Conservation (phyloP, 306 rosid species). For the Cyclanthera cordifolia region DNA sequence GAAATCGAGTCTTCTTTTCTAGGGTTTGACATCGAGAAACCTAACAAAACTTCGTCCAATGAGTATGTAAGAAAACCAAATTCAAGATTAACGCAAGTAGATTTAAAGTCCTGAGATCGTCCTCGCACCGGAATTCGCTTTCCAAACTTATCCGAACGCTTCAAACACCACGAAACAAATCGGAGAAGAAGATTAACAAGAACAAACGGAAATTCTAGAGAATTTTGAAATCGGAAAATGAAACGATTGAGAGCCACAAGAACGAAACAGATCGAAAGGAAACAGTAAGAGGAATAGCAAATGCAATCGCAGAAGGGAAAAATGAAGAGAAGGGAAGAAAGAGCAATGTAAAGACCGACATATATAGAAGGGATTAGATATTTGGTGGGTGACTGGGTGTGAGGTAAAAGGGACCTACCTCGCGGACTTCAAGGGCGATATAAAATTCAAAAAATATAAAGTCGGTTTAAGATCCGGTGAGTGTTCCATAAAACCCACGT, state of each 20-base stretch:
- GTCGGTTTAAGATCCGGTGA: conserved; percentile 36
- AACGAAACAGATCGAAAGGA: neutral
- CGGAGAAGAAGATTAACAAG: no score
- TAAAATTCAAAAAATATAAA: conserved; percentile 13
- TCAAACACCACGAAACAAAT: no score
- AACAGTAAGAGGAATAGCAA: no score
- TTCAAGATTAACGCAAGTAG: no score
- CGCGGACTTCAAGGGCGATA: conserved; percentile 48
- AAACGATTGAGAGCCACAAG: neutral
- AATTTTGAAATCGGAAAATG: neutral
- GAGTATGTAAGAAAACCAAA: neutral
- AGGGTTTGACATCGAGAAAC: conserved; percentile 35
- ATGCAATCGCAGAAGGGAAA: no score
- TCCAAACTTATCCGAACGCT: no score
- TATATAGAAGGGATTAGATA: conserved; percentile 8
- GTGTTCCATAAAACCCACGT: conserved; percentile 21
- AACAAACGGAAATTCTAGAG: neutral
- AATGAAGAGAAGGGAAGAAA: neutral
- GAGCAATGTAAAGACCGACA: neutral
- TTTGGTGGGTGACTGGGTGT: neutral
- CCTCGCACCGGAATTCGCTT: no score
- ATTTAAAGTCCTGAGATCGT: no score
- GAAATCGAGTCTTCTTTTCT: conserved; percentile 33
- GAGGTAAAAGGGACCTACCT: conserved; percentile 2
- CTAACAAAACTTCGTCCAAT: neutral